Conservation (phyloP, 2,329 filamentous ascomycete species). For the Epichloe baconii region DNA sequence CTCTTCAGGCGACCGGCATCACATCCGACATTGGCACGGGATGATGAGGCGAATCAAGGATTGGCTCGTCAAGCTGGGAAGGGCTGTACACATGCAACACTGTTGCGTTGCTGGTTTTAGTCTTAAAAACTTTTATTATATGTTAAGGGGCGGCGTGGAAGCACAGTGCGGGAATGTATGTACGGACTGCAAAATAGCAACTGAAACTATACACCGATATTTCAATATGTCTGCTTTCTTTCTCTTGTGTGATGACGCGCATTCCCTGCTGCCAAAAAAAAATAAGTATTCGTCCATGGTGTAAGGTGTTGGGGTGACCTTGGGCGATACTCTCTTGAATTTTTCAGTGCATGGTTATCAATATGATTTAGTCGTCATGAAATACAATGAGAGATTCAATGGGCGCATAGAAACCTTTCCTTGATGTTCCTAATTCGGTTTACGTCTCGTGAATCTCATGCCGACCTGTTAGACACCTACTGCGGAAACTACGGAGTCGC, state of each 20-base stretch:
- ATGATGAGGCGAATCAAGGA: neutral
- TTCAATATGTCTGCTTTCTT: neutral
- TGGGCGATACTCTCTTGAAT: too few relatives aligned
- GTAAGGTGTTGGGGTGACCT: too few relatives aligned
- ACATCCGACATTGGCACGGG: neutral
- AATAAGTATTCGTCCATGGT: too few relatives aligned
- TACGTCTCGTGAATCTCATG: too few relatives aligned
- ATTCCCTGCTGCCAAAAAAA: too few relatives aligned
- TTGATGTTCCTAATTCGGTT: too few relatives aligned
- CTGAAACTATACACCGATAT: neutral
- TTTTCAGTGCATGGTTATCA: too few relatives aligned
- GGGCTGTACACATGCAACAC: neutral
- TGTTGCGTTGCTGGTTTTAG: conserved; percentile 2
- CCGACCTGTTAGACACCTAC: too few relatives aligned
- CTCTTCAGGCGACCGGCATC: neutral
- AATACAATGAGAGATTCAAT: too few relatives aligned
- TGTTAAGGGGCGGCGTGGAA: neutral
- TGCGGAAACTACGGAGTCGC: too few relatives aligned
- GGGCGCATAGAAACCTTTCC: too few relatives aligned
- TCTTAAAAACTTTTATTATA: conserved; percentile 4
- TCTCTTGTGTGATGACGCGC: neutral
- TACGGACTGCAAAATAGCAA: conserved; percentile 5
- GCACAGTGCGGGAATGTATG: conserved; percentile 3
- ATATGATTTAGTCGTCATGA: too few relatives aligned
- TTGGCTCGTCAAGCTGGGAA: neutral